Percentiles rank a stretch among this genome's conserved stretches.
phyloP scores from a whole-genome alignment of 2,329 filamentous ascomycete genomes.

The Neofusicoccum cordaticola region DNA sequence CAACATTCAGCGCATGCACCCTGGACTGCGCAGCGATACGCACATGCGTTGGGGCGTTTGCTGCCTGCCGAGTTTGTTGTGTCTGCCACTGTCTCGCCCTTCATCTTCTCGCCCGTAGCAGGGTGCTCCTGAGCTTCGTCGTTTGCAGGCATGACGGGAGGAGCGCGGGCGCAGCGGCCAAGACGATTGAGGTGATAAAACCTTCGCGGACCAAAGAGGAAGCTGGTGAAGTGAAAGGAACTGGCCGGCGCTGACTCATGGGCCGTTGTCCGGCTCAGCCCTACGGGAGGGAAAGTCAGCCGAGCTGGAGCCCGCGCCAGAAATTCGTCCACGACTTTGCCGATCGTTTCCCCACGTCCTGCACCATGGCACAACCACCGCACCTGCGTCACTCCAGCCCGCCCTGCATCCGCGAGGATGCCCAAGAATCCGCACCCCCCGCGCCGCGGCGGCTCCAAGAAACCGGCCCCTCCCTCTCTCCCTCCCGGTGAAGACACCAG shows the following conservation, averaged over 20 bases:
- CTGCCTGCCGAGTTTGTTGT: constrained; percentile 6
- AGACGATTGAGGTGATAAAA: no score
- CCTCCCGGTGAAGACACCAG: constrained; percentile 43
- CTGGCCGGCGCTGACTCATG: background rate
- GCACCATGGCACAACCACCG: constrained; percentile 10
- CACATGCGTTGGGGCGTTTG: constrained; percentile 40
- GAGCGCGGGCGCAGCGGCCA: background rate
- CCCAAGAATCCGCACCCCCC: constrained; percentile 51
- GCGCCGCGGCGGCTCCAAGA: constrained; percentile 39
- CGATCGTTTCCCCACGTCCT: constrained; percentile 10
- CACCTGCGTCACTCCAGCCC: background rate
- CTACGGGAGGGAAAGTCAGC: constrained; percentile 8
- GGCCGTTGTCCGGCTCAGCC: constrained; percentile 1
- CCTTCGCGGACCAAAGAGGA: no score
- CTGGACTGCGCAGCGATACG: background rate
- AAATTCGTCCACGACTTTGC: constrained; percentile 7
- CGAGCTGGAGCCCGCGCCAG: constrained; percentile 6
- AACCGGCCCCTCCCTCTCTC: constrained; percentile 23
- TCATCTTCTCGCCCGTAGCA: constrained; percentile 26
- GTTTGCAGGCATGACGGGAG: background rate
- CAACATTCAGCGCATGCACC: background rate
- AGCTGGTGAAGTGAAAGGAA: background rate
- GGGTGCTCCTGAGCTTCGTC: constrained; percentile 21
- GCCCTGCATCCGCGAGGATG: constrained; percentile 32
- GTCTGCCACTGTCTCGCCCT: constrained; percentile 20